These are phyloP conservation scores for Cladobotryum protrusum DNA, from an alignment of 2,329 filamentous ascomycete species.

Conservation along the genomic window DNA sequence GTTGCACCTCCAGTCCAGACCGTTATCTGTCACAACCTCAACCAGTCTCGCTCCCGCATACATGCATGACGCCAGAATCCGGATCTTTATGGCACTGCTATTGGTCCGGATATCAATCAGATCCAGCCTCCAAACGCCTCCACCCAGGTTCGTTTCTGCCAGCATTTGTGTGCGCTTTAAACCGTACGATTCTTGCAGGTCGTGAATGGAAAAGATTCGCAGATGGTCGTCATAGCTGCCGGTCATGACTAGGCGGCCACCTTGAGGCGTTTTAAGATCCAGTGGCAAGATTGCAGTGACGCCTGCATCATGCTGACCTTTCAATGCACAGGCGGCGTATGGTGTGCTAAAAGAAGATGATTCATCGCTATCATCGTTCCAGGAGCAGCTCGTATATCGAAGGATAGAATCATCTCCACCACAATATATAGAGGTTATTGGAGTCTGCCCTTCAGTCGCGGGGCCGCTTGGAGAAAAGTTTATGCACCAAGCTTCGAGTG, in stretches of 20 bases:
- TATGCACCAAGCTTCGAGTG: constrained; percentile 69
- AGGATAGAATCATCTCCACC: constrained; percentile 72
- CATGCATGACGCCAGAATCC: constrained; percentile 87
- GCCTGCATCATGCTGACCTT: constrained; percentile 64
- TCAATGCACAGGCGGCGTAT: constrained; percentile 29
- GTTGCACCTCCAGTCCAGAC: constrained; percentile 51
- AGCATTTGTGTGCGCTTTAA: constrained; percentile 45
- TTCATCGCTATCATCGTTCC: constrained; percentile 11
- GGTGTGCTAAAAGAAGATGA: constrained; percentile 14
- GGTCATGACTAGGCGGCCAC: constrained; percentile 61
- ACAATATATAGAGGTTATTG: constrained; percentile 46
- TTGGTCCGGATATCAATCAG: constrained; percentile 37
- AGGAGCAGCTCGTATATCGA: constrained; percentile 37
- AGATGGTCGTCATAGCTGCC: constrained; percentile 89
- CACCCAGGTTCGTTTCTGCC: constrained; percentile 61
- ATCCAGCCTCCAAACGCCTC: constrained; percentile 83
- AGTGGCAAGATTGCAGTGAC: constrained; percentile 82
- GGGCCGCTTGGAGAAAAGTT: constrained; percentile 44
- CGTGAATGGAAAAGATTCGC: constrained; percentile 54
- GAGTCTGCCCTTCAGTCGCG: constrained; percentile 11
- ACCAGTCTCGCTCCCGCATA: constrained; percentile 74
- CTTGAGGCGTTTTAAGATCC: constrained; percentile 32
- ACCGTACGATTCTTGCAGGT: constrained; percentile 34
- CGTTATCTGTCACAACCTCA: constrained; percentile 33
- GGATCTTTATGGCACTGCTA: constrained; percentile 24